A percentile compares a stretch with the other conserved stretches of the same genome.
Conservation (phyloP, 2,329 filamentous ascomycete genomes). For the Pyrenophora tritici-repentis region DNA sequence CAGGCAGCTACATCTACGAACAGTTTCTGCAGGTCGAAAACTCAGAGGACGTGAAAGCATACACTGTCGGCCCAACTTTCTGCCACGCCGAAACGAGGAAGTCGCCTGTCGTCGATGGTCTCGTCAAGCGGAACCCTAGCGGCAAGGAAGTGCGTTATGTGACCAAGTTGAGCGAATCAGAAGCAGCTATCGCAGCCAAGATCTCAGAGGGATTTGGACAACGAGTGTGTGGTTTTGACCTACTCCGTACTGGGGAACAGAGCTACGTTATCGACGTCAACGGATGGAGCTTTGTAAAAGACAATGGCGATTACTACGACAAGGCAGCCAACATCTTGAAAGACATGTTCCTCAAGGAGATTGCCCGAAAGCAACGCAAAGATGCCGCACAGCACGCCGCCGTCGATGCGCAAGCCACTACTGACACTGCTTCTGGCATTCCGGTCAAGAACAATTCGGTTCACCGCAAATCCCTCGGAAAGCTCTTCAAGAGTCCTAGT, state of each 20-base stretch:
- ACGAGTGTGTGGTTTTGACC: constrained; percentile 92
- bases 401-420: constrained; percentile 41
- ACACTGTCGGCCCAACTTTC: constrained; percentile 90
- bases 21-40: constrained; percentile 97
- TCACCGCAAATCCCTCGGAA: constrained; percentile 58
- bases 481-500: constrained; percentile 68
- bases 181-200: constrained; percentile 83
- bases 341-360: constrained; percentile 86
- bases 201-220: constrained; percentile 94
- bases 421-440: constrained; percentile 20
- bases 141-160: constrained; percentile 97
- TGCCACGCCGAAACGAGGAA: constrained; percentile 98
- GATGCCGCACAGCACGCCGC: constrained; percentile 43
- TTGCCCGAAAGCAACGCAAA: constrained; percentile 61
- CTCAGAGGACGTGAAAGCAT: constrained; percentile 96
- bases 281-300: constrained; percentile 99
- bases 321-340: constrained; percentile 84
- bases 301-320: constrained; percentile 98
- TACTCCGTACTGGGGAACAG: constrained; percentile 83
- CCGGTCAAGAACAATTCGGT: constrained; percentile 43
- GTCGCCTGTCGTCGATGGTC: constrained; percentile 93
- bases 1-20: constrained; percentile 92
- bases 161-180: constrained; percentile 78
- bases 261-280: constrained; percentile 99
- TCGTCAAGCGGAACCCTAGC: constrained; percentile 94